phyloP scores from a whole-genome alignment of 2,329 filamentous ascomycete genomes.

The Magnaporthiopsis poae region DNA sequence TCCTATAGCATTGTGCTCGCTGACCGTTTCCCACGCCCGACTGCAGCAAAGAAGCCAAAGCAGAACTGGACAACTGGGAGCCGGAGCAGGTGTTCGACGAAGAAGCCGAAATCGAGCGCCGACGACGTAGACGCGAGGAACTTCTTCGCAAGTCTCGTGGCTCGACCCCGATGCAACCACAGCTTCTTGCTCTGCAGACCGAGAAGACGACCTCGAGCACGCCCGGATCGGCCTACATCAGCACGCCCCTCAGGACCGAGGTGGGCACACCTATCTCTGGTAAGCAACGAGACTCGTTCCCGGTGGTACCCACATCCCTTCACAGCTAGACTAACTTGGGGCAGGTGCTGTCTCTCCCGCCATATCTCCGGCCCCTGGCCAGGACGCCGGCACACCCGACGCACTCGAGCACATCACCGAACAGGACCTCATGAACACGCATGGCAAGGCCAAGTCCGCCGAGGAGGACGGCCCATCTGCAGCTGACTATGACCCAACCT shows the following conservation, averaged over 20 bases:
- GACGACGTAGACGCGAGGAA: constrained; percentile 73
- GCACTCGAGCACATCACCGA: constrained; percentile 57
- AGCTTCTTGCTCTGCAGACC: constrained; percentile 60
- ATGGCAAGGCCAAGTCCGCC: constrained; percentile 30
- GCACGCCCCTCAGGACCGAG: constrained; percentile 29
- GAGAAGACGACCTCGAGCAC: constrained; percentile 48
- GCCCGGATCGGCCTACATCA: constrained; percentile 36
- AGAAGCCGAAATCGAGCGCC: constrained; percentile 72
- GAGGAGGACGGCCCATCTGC: constrained; percentile 73
- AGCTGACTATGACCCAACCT: constrained; percentile 81
- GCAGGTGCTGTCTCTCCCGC: constrained; percentile 23
- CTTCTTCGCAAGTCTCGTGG: constrained; percentile 74
- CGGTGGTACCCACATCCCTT: background rate
- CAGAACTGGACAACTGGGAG: constrained; percentile 31
- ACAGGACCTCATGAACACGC: constrained; percentile 55
- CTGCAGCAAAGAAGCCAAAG: background rate
- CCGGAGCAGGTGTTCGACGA: constrained; percentile 61
- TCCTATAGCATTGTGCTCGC: background rate
- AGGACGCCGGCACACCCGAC: constrained; percentile 44
- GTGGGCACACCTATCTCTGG: constrained; percentile 37
- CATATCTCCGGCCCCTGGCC: constrained; percentile 27
- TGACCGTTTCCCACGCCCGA: background rate
- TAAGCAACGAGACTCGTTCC: constrained; percentile 21
- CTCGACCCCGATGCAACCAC: constrained; percentile 54
- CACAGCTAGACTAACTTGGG: constrained; percentile 11